Evolutionary conservation across 768 basidiomycete species (phyloP).

Genomic region (Auriscalpium orientale): DNA sequence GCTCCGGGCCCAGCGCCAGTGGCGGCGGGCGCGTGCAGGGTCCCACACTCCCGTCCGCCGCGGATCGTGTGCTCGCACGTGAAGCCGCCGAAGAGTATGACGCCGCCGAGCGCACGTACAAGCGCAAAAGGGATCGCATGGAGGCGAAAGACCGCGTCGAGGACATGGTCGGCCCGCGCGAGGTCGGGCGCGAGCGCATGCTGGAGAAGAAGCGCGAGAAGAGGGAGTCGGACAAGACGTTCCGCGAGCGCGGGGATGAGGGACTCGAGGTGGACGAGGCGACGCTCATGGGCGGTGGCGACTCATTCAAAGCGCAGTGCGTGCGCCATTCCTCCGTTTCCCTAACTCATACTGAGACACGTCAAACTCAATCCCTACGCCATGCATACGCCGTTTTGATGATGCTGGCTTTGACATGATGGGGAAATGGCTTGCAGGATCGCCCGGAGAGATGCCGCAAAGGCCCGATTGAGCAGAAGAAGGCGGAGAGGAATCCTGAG

Average conservation of each 20-base stretch:
- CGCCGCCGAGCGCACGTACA: slow-evolving; percentile 43
- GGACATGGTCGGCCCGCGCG: slow-evolving; percentile 73
- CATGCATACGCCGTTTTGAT: background rate
- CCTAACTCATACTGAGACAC: background rate
- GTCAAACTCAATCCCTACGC: no score
- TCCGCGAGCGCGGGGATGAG: slow-evolving; percentile 67
- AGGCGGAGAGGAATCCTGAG: slow-evolving; percentile 44
- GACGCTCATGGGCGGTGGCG: slow-evolving; percentile 74
- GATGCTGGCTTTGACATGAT: background rate
- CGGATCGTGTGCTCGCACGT: slow-evolving; percentile 62
- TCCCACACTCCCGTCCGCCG: slow-evolving; percentile 59
- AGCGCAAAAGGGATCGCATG: slow-evolving; percentile 60
- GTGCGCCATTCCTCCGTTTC: slow-evolving; percentile 15
- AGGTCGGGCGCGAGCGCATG: slow-evolving; percentile 76
- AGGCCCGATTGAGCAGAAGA: slow-evolving; percentile 51
- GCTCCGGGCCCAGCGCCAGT: slow-evolving; percentile 6
- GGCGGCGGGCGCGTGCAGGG: slow-evolving; percentile 45
- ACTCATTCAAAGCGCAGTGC: slow-evolving; percentile 76
- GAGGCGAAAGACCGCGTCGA: slow-evolving; percentile 66
- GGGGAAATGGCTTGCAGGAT: slow-evolving; percentile 38
- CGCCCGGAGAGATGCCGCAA: slow-evolving; percentile 67
- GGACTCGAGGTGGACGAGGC: slow-evolving; percentile 76
- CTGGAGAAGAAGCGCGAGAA: slow-evolving; percentile 78
- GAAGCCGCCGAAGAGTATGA: slow-evolving; percentile 51
- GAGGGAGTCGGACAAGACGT: slow-evolving; percentile 63